These are phyloP conservation scores for Plenodomus lindquistii DNA, from an alignment of 2,329 filamentous ascomycete species.

Conservation along the genomic window DNA sequence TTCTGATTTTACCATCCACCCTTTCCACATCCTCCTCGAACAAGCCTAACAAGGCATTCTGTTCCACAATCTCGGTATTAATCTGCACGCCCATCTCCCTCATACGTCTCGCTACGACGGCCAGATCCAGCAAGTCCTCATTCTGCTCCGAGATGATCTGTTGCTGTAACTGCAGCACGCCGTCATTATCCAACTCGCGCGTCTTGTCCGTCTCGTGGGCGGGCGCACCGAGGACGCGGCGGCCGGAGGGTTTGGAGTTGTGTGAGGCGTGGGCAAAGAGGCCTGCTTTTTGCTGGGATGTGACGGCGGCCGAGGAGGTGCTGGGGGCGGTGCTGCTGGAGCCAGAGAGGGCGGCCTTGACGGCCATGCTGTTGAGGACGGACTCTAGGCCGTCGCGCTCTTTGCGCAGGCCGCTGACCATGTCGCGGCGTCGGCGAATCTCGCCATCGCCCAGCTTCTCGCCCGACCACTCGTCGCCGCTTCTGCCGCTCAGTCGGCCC, in stretches of 20 bases:
- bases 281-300: constrained; percentile 40
- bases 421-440: constrained; percentile 69
- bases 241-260: constrained; percentile 43
- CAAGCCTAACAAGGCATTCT: constrained; percentile 72
- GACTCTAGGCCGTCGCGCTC: constrained; percentile 78
- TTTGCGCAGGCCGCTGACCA: constrained; percentile 69
- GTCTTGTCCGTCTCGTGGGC: constrained; percentile 76
- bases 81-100: constrained; percentile 79
- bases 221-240: constrained; percentile 73
- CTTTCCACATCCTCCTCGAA: constrained; percentile 69
- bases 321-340: constrained; percentile 29
- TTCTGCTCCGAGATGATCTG: constrained; percentile 78
- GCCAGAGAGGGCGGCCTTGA: constrained; percentile 51
- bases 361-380: constrained; percentile 66
- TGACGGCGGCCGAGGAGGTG: constrained; percentile 39
- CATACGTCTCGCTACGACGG: constrained; percentile 71
- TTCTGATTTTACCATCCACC: constrained; percentile 68
- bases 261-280: constrained; percentile 36
- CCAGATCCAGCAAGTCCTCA: constrained; percentile 68
- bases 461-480: constrained; percentile 44
- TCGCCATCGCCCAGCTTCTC: constrained; percentile 72
- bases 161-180: constrained; percentile 73
- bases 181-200: constrained; percentile 74
- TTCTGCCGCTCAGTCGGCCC: constrained; percentile 39
- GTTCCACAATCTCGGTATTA: constrained; percentile 71